Conservation (phyloP, 805 yeast genomes). For the Scheffersomyces amazonensis region DNA sequence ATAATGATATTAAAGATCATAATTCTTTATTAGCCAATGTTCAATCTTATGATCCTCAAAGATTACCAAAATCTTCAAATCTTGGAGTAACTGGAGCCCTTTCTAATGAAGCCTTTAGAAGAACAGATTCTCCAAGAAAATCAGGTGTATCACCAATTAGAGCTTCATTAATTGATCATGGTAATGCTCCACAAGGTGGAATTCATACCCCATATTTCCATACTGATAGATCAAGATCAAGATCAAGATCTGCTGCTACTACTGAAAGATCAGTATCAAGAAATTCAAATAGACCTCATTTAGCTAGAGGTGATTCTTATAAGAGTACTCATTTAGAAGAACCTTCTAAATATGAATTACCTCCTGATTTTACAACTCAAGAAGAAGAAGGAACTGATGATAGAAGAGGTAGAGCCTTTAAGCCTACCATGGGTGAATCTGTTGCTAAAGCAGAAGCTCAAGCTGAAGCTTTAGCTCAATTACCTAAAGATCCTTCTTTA, state of each 20-base stretch:
- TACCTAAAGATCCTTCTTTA: constrained; percentile 33
- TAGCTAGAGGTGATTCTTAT: constrained; percentile 78
- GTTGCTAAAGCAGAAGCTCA: constrained; percentile 42
- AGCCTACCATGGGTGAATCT: constrained; percentile 44
- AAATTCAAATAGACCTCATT: constrained; percentile 43
- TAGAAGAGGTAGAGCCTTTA: constrained; percentile 37
- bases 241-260: constrained; percentile 28
- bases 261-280: constrained; percentile 17
- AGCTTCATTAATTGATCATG: constrained; percentile 7
- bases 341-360: constrained; percentile 42
- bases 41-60: constrained; percentile 34
- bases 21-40: constrained; percentile 32
- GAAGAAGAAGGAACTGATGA: constrained; percentile 25
- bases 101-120: constrained; percentile 1
- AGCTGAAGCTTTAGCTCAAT: constrained; percentile 9
- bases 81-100: constrained; percentile 10
- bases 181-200: constrained; percentile 10
- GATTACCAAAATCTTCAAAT: constrained; percentile 15
- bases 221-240: constrained; percentile 21
- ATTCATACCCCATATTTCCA: constrained; percentile 34
- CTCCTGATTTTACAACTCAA: constrained; percentile 29
- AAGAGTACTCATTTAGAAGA: constrained; percentile 52
- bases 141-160: constrained; percentile 3
- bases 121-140: not conserved
- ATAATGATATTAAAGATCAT: constrained; percentile 36